Percentiles rank a stretch among this genome's conserved stretches.
phyloP scores from a whole-genome alignment of 2,329 filamentous ascomycete genomes.

The Xylaria sp. region DNA sequence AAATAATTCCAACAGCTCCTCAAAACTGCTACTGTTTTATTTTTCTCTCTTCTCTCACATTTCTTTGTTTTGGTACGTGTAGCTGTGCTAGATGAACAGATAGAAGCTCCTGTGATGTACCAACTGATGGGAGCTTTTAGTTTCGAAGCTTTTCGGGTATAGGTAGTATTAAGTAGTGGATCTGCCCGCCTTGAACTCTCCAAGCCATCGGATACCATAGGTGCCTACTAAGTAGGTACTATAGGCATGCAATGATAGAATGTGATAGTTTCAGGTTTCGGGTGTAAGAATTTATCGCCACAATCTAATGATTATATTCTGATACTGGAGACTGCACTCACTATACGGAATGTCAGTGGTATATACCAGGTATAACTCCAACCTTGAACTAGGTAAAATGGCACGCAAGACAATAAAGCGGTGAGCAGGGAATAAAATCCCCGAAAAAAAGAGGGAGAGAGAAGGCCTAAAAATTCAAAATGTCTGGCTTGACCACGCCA shows the following conservation, averaged over 20 bases:
- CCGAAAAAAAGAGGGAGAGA: constrained; percentile 1
- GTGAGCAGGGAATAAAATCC: constrained; percentile 18
- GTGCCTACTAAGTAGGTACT: neutral
- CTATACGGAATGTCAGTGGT: neutral
- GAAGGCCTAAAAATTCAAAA: neutral
- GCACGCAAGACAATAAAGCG: constrained; percentile 25
- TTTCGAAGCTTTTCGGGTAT: constrained; percentile 24
- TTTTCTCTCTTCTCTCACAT: neutral
- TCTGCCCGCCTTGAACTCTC: constrained; percentile 27
- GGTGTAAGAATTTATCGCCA: neutral
- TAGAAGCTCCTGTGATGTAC: neutral
- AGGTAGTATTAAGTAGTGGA: neutral
- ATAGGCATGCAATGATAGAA: neutral
- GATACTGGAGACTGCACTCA: no score
- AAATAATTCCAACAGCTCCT: neutral
- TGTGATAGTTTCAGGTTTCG: neutral
- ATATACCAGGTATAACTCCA: neutral
- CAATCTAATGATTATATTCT: neutral
- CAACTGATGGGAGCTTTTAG: neutral
- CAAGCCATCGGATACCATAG: constrained; percentile 23
- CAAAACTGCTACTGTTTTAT: neutral
- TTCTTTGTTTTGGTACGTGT: neutral
- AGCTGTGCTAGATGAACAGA: neutral
- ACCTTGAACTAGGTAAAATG: neutral
- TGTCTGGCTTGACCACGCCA: constrained; percentile 15